phyloP scores from a whole-genome alignment of 179 eudicot species.

The Nepenthes alata region DNA sequence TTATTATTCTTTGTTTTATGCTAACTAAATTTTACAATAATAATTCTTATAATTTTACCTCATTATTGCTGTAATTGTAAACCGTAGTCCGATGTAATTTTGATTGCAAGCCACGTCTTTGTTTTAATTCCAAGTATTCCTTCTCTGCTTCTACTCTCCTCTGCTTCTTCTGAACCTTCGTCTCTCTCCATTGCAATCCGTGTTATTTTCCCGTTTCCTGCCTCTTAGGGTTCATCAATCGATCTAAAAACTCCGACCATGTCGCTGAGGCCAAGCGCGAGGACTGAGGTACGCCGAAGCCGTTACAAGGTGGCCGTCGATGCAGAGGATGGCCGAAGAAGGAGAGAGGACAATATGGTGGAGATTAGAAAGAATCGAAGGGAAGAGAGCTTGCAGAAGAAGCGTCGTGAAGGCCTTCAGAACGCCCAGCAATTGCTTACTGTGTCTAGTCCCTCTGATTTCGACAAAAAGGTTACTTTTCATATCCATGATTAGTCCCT shows the following conservation, averaged over 20 bases:
- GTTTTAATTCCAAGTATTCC: no score
- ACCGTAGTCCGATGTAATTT: no score
- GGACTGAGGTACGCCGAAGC: conserved; percentile 24
- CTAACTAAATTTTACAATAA: no score
- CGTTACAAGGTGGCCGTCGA: conserved; percentile 26
- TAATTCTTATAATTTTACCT: no score
- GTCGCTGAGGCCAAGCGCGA: conserved; percentile 24
- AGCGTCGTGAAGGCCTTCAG: conserved; percentile 18
- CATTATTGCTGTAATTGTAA: no score
- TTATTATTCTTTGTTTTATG: no score
- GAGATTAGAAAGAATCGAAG: conserved; percentile 24
- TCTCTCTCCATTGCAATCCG: no score
- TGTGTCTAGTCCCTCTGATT: not conserved
- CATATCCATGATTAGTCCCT: not conserved
- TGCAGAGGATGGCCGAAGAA: conserved; percentile 19
- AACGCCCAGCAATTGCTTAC: not conserved
- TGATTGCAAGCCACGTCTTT: no score
- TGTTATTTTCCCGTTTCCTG: no score
- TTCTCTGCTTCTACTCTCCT: no score
- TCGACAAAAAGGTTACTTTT: conserved; percentile 16
- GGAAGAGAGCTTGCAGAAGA: conserved; percentile 24
- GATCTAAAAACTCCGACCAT: conserved; percentile 1
- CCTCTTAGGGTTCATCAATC: conserved; percentile 10
- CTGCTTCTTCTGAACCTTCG: no score
- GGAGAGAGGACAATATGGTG: conserved; percentile 24